These are phyloP conservation scores for Pontederia crassipes DNA, from an alignment of 176 grass and related monocot genomes.

Conservation along the genomic window DNA sequence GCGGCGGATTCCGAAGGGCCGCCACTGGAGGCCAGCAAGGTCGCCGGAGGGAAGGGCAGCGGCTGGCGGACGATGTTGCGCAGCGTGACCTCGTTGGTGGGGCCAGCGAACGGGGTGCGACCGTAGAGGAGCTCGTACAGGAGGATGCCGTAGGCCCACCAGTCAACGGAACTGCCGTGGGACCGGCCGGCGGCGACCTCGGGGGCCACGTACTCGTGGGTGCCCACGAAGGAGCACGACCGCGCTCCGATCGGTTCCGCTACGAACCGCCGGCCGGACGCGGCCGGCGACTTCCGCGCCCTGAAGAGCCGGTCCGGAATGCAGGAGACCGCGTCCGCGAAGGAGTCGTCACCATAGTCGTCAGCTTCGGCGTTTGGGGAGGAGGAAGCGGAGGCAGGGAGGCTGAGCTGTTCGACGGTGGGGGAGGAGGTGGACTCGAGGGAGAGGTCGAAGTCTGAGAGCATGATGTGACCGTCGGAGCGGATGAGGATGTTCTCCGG, in stretches of 20 bases:
- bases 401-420: slow-evolving; percentile 24
- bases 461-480: slow-evolving; percentile 93
- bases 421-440: slow-evolving; percentile 76
- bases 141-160: slow-evolving; percentile 98
- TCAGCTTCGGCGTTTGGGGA: neutral
- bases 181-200: slow-evolving; percentile 62
- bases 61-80: slow-evolving; percentile 63
- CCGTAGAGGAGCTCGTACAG: slow-evolving; percentile 88
- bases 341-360: neutral
- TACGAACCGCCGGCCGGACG: slow-evolving; percentile 37
- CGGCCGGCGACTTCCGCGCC: neutral
- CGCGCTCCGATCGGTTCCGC: slow-evolving; percentile 74
- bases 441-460: slow-evolving; percentile 96
- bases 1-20: slow-evolving; percentile 17
- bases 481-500: slow-evolving; percentile 95
- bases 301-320: slow-evolving; percentile 29
- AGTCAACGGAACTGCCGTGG: slow-evolving; percentile 83
- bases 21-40: neutral
- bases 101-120: slow-evolving; percentile 63
- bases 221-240: slow-evolving; percentile 86
- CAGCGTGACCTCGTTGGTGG: slow-evolving; percentile 54
- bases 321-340: slow-evolving; percentile 25
- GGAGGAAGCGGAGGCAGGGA: neutral
- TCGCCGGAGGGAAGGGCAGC: slow-evolving; percentile 35
- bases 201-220: slow-evolving; percentile 89